Conservation (phyloP, 257 asterid genomes). For the Solanum pennellii region DNA sequence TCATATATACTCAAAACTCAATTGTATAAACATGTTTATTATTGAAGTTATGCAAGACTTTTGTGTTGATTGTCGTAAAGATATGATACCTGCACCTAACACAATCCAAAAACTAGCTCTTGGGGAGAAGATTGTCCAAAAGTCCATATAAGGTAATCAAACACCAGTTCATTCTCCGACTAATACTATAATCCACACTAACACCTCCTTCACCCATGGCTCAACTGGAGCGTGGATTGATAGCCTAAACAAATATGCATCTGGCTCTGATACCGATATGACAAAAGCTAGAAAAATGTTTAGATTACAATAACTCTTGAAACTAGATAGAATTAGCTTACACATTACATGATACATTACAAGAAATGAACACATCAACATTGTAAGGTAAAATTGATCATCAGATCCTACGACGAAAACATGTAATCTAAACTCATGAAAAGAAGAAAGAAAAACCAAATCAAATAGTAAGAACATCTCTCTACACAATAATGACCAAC, state of each 20-base stretch:
- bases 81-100: neutral
- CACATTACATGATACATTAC: neutral
- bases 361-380: neutral
- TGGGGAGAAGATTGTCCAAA: neutral
- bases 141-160: neutral
- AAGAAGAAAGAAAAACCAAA: neutral
- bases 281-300: neutral
- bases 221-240: neutral
- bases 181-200: neutral
- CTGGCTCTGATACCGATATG: neutral
- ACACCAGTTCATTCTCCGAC: neutral
- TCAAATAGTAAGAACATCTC: neutral
- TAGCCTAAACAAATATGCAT: neutral
- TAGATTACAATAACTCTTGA: neutral
- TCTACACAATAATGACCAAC: slow-evolving; percentile 8
- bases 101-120: neutral
- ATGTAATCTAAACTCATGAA: neutral
- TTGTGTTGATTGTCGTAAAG: neutral
- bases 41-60: neutral
- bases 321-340: neutral
- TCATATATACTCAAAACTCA: neutral
- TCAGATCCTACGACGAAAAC: neutral
- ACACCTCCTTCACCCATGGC: neutral
- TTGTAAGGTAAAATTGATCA: neutral
- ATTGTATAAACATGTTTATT: neutral